Base-by-base conservation (phyloP, 345 rosid genomes). In the Schrenkiella parvula region DNA sequence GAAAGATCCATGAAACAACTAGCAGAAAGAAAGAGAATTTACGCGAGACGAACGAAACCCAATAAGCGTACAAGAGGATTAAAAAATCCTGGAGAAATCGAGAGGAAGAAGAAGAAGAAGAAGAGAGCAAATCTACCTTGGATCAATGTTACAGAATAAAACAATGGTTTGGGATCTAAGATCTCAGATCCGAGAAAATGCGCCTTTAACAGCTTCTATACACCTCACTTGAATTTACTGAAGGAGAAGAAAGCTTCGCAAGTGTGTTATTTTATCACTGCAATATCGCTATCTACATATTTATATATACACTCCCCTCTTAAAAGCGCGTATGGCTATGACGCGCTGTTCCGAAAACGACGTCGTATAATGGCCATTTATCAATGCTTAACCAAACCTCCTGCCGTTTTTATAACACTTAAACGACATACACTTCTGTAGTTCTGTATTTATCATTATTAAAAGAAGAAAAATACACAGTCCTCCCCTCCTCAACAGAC, bases 181-280 rank as follows among this genome's bases (percentile, higher is more conserved):
- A 77, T 77, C 80, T 77, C 23, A 77, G 80, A 77, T 70, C 80
- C 80, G 71, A 76, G 80, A 69, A 70, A 76, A 64, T 69, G 71
- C 38, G 71, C 66, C 75, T 76, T 69, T 76, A 63, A 74, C 69
- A 60, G 73, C 63, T 74, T 43, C 47, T 8, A 39, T 11, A 55
- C 76, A 65, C 59, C 73, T 53, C 74, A 76, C 74, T 76, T 29
- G 52, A 69, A 76, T 25, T 62, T 54, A 75, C 70, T 52, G 21
- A 63, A 60, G 52, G 47, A 31, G 51, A 29, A 66, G 73, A 68
- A 68, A 74, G 64, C 79, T 68, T 75, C 71, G 71, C 68, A 63
- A 76, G 79, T 70, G 72, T 65, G 57, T 54, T 8, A 6, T 34
- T 17, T 68, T 43, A 18, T 38, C 79, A 75, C 74, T 60, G 11